Percentiles rank a stretch among this genome's conserved stretches.
phyloP scores from a whole-genome alignment of 2,329 filamentous ascomycete genomes.

The Lasiodiplodia gonubiensis region DNA sequence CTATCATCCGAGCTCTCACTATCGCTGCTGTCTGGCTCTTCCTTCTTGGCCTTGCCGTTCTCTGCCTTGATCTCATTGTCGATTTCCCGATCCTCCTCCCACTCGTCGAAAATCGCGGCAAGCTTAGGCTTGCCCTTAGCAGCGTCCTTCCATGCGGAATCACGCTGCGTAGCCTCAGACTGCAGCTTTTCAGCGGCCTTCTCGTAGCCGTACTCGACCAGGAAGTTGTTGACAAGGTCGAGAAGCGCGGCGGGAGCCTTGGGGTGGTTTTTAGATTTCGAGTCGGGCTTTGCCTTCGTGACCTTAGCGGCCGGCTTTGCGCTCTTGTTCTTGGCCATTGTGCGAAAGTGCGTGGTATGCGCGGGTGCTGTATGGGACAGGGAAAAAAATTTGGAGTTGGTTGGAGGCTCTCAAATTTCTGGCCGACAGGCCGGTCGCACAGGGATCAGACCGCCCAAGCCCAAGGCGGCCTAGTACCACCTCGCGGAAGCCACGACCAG shows the following conservation, averaged over 20 bases:
- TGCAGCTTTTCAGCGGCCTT: conserved; percentile 40
- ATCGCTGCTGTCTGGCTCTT: conserved; percentile 27
- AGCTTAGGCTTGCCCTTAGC: conserved; percentile 35
- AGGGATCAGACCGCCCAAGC: conserved; percentile 12
- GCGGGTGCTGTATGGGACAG: background rate
- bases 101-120: conserved; percentile 37
- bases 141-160: conserved; percentile 20
- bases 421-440: background rate
- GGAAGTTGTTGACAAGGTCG: conserved; percentile 43
- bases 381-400: conserved; percentile 1
- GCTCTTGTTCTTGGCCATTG: conserved; percentile 29
- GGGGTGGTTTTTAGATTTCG: conserved; percentile 29
- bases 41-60: conserved; percentile 3
- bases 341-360: background rate
- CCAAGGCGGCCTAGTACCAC: conserved; percentile 2
- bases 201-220: conserved; percentile 42
- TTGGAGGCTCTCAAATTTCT: conserved; percentile 20
- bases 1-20: conserved; percentile 31
- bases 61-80: conserved; percentile 20
- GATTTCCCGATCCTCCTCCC: conserved; percentile 33
- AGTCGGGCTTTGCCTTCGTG: conserved; percentile 16
- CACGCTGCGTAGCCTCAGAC: conserved; percentile 27
- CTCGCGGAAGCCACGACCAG: conserved; percentile 20
- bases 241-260: conserved; percentile 37
- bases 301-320: conserved; percentile 20